These are phyloP conservation scores for Triticum turgidum DNA, from an alignment of 176 grass and related monocot species.

Conservation along the genomic window DNA sequence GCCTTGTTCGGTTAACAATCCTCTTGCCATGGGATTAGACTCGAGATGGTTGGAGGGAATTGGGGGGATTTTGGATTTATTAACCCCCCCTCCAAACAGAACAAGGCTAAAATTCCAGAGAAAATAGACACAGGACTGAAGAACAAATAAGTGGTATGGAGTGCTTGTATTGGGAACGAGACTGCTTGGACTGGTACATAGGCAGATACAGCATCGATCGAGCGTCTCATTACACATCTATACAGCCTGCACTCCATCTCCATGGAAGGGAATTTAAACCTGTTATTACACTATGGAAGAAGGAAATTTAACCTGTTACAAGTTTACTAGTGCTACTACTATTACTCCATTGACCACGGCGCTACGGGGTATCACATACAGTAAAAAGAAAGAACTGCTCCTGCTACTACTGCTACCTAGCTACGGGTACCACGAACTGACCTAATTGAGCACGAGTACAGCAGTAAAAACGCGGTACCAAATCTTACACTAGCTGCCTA, in stretches of 20 bases:
- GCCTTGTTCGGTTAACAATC: too few species aligned
- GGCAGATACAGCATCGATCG: not conserved
- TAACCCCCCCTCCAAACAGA: too few species aligned
- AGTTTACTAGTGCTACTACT: not conserved
- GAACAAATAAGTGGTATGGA: not conserved
- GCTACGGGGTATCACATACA: conserved; percentile 12
- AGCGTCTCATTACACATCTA: conserved; percentile 31
- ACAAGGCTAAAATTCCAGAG: too few species aligned
- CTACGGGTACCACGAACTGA: not conserved
- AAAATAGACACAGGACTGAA: not conserved
- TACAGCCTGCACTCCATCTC: conserved; percentile 19
- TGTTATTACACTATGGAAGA: not conserved
- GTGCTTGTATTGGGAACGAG: not conserved
- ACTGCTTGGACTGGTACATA: not conserved
- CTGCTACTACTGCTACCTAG: not conserved
- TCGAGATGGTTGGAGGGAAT: too few species aligned
- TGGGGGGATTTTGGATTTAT: too few species aligned
- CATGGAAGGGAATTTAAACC: not conserved
- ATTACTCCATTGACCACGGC: not conserved
- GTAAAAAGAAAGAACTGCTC: not conserved
- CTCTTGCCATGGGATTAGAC: too few species aligned
- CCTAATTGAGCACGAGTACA: conserved; percentile 31
- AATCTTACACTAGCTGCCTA: conserved; percentile 7
- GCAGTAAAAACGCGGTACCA: conserved; percentile 49
- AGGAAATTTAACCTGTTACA: not conserved